A percentile compares a stretch with the other conserved stretches of the same genome.
These are phyloP conservation scores for Hyphopichia wangnamkhiaoensis DNA, from an alignment of 1,139 yeast genomes.

Conservation along the genomic window DNA sequence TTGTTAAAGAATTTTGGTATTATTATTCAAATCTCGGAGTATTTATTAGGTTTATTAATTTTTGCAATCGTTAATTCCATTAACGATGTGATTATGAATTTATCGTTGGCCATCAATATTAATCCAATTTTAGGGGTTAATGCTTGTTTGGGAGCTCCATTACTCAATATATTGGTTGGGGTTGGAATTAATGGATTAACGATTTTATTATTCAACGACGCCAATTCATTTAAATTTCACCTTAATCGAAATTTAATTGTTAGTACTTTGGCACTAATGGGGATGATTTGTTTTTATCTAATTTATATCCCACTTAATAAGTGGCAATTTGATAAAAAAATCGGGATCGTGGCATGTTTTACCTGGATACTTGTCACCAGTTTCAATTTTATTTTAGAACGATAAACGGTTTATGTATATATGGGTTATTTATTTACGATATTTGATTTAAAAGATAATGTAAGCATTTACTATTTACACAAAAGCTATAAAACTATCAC, in stretches of 20 bases:
- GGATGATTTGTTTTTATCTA: slow-evolving; percentile 23
- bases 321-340: slow-evolving; percentile 35
- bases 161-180: slow-evolving; percentile 39
- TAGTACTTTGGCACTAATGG: slow-evolving; percentile 28
- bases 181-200: slow-evolving; percentile 39
- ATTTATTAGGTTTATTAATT: slow-evolving; percentile 39
- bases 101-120: slow-evolving; percentile 35
- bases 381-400: slow-evolving; percentile 3
- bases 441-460: not conserved
- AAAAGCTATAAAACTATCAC: no score
- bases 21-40: slow-evolving; percentile 39
- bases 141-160: slow-evolving; percentile 46
- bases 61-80: slow-evolving; percentile 43
- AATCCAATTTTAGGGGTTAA: slow-evolving; percentile 41
- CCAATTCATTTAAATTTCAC: slow-evolving; percentile 23
- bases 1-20: slow-evolving; percentile 40
- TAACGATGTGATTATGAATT: slow-evolving; percentile 43
- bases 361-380: slow-evolving; percentile 1
- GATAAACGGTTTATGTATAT: slow-evolving; percentile 1
- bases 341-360: slow-evolving; percentile 22
- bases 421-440: not conserved
- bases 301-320: slow-evolving; percentile 32
- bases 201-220: slow-evolving; percentile 12
- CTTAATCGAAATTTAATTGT: slow-evolving; percentile 25
- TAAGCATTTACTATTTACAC: not conserved